Evolutionary conservation across 176 grass and related monocot species (phyloP).

Genomic region (Poa pratensis): DNA sequence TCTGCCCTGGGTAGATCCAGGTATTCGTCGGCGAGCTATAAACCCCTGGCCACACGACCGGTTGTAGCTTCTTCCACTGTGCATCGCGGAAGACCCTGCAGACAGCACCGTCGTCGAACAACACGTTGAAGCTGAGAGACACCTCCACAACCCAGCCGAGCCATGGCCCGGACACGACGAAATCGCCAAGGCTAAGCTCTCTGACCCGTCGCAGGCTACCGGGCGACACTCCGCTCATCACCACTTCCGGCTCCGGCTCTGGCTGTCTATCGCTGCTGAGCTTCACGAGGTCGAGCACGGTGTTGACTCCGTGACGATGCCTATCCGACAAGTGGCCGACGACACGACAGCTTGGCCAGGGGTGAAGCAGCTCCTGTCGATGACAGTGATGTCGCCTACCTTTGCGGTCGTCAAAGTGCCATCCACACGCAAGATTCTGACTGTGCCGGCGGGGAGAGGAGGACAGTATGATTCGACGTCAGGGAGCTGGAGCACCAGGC

Average conservation of each 20-base stretch:
- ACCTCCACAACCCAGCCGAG: conserved; percentile 25
- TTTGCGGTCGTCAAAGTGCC: background rate
- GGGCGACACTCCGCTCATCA: background rate
- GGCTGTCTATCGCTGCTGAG: too few relatives aligned
- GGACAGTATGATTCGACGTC: background rate
- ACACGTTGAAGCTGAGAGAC: background rate
- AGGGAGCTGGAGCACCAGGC: background rate
- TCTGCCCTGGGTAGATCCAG: background rate
- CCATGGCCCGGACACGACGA: background rate
- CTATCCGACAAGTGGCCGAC: background rate
- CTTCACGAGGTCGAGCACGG: background rate
- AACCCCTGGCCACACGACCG: too few relatives aligned
- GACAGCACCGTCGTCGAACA: conserved; percentile 30
- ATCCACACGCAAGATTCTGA: background rate
- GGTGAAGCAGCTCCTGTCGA: background rate
- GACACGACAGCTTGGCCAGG: background rate
- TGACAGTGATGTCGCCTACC: background rate
- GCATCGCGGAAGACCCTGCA: background rate
- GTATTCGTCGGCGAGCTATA: background rate
- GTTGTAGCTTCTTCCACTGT: background rate
- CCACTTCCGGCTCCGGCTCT: background rate
- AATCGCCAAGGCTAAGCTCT: conserved; percentile 1
- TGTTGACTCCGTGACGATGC: background rate
- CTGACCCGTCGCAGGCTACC: background rate
- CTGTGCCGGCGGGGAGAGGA: background rate